Percentiles rank a stretch among this genome's conserved stretches.
These are phyloP conservation scores for Ophidiomyces ophidiicola DNA, from an alignment of 2,329 filamentous ascomycete species.

Conservation along the genomic window DNA sequence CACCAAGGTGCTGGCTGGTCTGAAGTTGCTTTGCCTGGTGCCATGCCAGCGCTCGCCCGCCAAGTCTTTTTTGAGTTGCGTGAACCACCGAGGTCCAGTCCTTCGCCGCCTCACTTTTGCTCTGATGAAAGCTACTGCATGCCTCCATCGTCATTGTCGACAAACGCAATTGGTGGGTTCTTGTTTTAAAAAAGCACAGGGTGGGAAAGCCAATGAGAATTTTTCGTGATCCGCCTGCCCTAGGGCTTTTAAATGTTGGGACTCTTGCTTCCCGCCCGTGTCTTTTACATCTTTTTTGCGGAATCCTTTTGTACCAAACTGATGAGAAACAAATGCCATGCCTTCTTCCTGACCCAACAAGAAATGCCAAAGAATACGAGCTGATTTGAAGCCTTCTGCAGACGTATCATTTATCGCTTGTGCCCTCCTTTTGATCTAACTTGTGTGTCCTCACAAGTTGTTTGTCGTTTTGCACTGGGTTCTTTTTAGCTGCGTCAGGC, in stretches of 20 bases:
- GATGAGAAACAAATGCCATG: neutral
- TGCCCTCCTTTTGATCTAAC: constrained; percentile 6
- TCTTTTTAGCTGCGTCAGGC: constrained; percentile 1
- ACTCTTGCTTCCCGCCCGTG: neutral
- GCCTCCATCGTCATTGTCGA: neutral
- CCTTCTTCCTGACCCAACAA: neutral
- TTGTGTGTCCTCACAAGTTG: constrained; percentile 14
- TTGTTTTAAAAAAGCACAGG: neutral
- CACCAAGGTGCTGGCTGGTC: neutral
- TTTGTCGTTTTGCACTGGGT: constrained; percentile 11
- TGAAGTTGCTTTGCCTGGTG: neutral
- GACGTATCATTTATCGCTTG: constrained; percentile 1
- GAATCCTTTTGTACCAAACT: constrained; percentile 4
- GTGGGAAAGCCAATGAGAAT: constrained; percentile 4
- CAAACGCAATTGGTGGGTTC: constrained; percentile 2
- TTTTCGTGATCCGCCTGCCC: neutral
- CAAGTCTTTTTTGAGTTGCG: constrained; percentile 5
- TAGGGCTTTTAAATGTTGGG: constrained; percentile 7
- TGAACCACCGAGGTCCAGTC: neutral
- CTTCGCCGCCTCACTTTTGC: constrained; percentile 10
- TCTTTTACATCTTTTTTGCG: neutral
- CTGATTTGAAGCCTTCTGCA: constrained; percentile 6
- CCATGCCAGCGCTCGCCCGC: too few relatives aligned
- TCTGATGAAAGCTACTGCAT: neutral
- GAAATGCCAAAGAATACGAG: neutral